phyloP scores from a whole-genome alignment of 495 filamentous ascomycete species.

The Penicillium mononematosum region DNA sequence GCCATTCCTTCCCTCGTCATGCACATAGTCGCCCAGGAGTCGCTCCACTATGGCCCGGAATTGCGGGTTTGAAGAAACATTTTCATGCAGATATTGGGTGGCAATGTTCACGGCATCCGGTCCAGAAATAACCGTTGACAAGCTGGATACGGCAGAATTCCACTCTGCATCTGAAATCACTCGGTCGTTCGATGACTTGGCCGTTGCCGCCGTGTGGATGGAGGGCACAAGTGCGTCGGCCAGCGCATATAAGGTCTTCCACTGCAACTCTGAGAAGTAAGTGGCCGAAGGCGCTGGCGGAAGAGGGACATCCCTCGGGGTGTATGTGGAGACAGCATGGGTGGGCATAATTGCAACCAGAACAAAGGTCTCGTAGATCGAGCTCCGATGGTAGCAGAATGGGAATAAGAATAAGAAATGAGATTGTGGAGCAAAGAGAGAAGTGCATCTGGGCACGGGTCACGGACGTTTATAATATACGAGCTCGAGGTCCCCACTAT shows the following conservation, averaged over 20 bases:
- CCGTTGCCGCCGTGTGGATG: conserved; percentile 34
- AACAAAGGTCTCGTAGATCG: neutral
- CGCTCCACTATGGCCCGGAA: conserved; percentile 49
- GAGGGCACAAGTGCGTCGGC: conserved; percentile 56
- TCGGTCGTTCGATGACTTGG: conserved; percentile 29
- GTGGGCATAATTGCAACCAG: conserved; percentile 25
- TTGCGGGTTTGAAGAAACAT: conserved; percentile 44
- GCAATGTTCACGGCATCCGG: conserved; percentile 35
- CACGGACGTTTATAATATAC: neutral
- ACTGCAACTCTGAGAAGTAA: conserved; percentile 52
- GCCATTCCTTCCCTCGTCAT: conserved; percentile 49
- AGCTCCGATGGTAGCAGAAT: neutral
- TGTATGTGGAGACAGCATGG: conserved; percentile 25
- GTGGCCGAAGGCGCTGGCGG: conserved; percentile 37
- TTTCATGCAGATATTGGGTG: conserved; percentile 49
- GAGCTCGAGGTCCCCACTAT: conserved; percentile 3
- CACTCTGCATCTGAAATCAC: conserved; percentile 39
- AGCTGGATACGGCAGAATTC: conserved; percentile 29
- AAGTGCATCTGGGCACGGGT: neutral
- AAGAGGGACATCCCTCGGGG: conserved; percentile 45
- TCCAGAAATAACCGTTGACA: conserved; percentile 30
- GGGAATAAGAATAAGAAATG: neutral
- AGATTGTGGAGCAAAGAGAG: neutral
- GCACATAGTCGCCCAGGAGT: conserved; percentile 41
- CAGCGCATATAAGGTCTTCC: conserved; percentile 54